These are phyloP conservation scores for Vitellaria paradoxa DNA, from an alignment of 179 eudicot genomes.

Conservation along the genomic window DNA sequence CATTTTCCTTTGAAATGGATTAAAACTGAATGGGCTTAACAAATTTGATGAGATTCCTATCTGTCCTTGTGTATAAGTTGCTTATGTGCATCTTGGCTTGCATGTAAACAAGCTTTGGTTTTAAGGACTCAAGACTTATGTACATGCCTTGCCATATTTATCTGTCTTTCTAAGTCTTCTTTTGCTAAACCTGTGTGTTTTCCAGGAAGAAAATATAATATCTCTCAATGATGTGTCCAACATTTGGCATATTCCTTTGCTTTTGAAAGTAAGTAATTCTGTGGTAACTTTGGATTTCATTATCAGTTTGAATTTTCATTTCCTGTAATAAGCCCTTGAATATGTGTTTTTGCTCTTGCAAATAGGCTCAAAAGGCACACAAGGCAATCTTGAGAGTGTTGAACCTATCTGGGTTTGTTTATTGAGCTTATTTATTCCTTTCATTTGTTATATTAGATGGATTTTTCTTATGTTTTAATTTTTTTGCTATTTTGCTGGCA, in stretches of 20 bases:
- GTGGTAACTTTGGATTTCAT: not conserved
- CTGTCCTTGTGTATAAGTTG: no score
- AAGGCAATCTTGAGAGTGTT: conserved; percentile 84
- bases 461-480: not conserved
- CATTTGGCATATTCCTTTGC: conserved; percentile 94
- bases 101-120: no score
- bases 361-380: conserved; percentile 91
- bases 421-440: conserved; percentile 11
- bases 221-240: conserved; percentile 90
- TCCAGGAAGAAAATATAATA: conserved; percentile 69
- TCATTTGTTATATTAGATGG: conserved; percentile 1
- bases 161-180: not conserved
- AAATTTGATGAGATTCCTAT: no score
- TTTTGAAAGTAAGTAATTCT: conserved; percentile 66
- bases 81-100: no score
- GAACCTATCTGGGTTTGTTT: conserved; percentile 68
- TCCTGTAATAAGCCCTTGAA: not conserved
- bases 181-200: conserved; percentile 4
- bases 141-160: not conserved
- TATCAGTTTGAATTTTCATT: conserved; percentile 1
- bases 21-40: not conserved
- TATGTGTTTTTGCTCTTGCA: conserved; percentile 12
- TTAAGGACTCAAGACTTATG: no score
- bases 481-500: not conserved
- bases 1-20: not conserved